Evolutionary conservation across 495 filamentous ascomycete species (phyloP), one percentile per base, ranked within the genome.

Genomic region (Aspergillus diversus): DNA sequence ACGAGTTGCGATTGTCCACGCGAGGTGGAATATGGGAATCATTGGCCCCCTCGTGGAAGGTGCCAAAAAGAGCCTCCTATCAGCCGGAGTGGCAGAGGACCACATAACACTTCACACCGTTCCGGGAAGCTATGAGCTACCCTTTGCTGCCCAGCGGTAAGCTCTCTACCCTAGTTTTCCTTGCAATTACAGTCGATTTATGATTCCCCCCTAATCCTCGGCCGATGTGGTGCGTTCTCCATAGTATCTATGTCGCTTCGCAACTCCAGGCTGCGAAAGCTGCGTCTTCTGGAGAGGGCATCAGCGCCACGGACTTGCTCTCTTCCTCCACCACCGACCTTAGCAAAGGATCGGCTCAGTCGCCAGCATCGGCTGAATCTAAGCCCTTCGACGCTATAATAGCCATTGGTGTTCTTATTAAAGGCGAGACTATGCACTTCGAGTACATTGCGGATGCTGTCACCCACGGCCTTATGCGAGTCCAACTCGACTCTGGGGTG

Each of bases 391-490:
- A 97, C 72, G 93, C 96, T 42, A 85, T 98, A 53, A 91, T 99
- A 62, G 93, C 95, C 59, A 93, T 99, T 66, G 95, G 95, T 52
- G 93, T 96, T 46, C 84, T 99, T 33, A 97, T 99, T 75, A 99
- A 99, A 80, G 95, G 95, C 66, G 90, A 96, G 72, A 99, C 95
- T 16, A 97, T 96, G 90, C 95, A 99, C 73, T 98, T 98, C 68
- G 93, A 99, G 76, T 97, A 97, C 74, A 97, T 97, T 62, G 82
- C 93, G n/a, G 93, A 96, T 63, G 88, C 91, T 42, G 92, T 94
- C 21, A 90, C 87, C 17, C 90, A 95, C 46, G 95, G 92, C 9
- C 80, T 99, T 65, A 99, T 99, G 95, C 89, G 90, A 57, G 88
- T 99, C 57, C 92, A 95, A 67, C 77, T 98, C 33, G 94, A 98